phyloP scores from a whole-genome alignment of 73 alveolate genomes.

The Uronychia binucleata region DNA sequence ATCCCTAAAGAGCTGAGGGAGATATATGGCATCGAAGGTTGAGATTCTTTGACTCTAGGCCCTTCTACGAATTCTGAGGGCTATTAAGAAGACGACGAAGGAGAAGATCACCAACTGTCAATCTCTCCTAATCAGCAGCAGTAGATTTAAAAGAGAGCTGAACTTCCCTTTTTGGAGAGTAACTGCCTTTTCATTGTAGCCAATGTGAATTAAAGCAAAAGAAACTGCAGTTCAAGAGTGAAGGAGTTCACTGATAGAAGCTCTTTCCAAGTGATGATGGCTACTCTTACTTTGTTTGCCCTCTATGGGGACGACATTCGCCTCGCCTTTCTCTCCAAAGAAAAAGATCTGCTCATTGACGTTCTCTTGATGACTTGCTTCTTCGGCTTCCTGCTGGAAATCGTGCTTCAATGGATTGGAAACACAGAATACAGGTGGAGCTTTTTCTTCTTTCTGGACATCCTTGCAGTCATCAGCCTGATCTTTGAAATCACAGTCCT shows the following conservation, averaged over 20 bases:
- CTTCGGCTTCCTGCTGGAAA: slow-evolving; percentile 12
- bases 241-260: slow-evolving; percentile 20
- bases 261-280: slow-evolving; percentile 46
- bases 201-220: not conserved
- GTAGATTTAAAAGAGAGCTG: not conserved
- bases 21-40: not conserved
- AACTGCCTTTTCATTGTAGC: not conserved
- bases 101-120: not conserved
- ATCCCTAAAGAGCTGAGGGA: not conserved
- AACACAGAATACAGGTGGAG: slow-evolving; percentile 5
- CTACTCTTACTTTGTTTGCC: slow-evolving; percentile 74
- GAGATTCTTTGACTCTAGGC: not conserved
- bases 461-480: slow-evolving; percentile 21
- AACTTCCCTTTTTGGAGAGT: not conserved
- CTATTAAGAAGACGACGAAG: not conserved
- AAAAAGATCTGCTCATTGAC: slow-evolving; percentile 49
- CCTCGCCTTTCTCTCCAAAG: slow-evolving; percentile 49
- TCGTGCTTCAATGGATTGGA: slow-evolving; percentile 8
- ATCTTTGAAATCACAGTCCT: slow-evolving; percentile 21
- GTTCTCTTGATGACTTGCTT: slow-evolving; percentile 9
- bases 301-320: slow-evolving; percentile 85
- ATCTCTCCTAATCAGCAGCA: not conserved
- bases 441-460: slow-evolving; percentile 39
- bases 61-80: not conserved
- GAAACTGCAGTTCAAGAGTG: not conserved